A percentile compares a stretch with the other conserved stretches of the same genome.
phyloP scores from a whole-genome alignment of 2,329 filamentous ascomycete species.

The Kalmusia sp. region DNA sequence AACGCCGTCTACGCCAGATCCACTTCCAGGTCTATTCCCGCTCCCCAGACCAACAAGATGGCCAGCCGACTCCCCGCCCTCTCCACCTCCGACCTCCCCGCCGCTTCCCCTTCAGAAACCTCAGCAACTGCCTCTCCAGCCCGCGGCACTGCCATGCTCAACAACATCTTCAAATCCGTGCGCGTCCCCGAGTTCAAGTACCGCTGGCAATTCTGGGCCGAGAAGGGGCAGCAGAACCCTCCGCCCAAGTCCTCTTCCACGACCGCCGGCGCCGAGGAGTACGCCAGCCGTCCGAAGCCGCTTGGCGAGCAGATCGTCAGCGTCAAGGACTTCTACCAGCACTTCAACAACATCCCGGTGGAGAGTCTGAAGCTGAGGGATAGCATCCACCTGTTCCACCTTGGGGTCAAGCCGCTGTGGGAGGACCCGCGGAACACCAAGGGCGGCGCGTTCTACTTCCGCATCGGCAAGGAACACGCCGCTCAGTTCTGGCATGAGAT shows the following conservation, averaged over 20 bases:
- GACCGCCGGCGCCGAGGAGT: conserved; percentile 37
- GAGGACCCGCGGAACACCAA: conserved; percentile 86
- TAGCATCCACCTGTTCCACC: conserved; percentile 78
- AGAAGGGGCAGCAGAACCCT: conserved; percentile 44
- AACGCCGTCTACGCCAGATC: conserved; percentile 19
- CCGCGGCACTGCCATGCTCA: conserved; percentile 76
- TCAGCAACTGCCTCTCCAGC: conserved; percentile 72
- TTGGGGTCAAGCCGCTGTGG: conserved; percentile 81
- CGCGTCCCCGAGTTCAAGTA: conserved; percentile 59
- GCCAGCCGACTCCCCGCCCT: conserved; percentile 42
- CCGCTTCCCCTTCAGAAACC: conserved; percentile 65
- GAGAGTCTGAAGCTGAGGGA: conserved; percentile 73
- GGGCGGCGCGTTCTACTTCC: conserved; percentile 92
- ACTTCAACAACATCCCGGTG: conserved; percentile 76
- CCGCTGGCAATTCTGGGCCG: conserved; percentile 61
- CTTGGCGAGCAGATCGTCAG: conserved; percentile 52
- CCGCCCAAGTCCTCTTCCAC: conserved; percentile 25
- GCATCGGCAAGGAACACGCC: conserved; percentile 76
- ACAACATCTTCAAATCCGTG: conserved; percentile 53
- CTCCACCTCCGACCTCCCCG: conserved; percentile 59
- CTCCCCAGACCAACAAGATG: conserved; percentile 29
- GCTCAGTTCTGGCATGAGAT: conserved; percentile 83
- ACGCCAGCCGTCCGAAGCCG: conserved; percentile 56
- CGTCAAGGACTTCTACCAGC: conserved; percentile 58
- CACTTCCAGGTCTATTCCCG: conserved; percentile 5